These are phyloP conservation scores for Scalesia atractyloides DNA, from an alignment of 129 eudicot species.

Conservation along the genomic window DNA sequence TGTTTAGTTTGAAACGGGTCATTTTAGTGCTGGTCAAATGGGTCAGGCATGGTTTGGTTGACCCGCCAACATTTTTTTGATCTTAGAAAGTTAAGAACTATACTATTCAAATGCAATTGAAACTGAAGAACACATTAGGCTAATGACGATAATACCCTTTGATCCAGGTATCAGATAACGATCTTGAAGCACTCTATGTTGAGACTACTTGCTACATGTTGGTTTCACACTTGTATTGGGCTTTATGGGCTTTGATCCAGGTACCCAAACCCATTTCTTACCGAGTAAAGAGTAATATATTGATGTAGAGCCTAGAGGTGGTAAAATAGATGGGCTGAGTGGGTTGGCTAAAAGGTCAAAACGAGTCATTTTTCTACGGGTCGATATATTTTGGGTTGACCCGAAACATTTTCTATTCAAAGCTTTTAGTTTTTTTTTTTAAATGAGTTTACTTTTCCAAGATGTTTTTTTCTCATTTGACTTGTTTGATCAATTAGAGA, in stretches of 20 bases:
- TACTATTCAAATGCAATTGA: too few relatives aligned
- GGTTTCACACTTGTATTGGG: slow-evolving; percentile 95
- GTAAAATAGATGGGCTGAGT: background rate
- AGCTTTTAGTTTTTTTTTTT: too few relatives aligned
- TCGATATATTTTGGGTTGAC: background rate
- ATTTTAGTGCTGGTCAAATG: background rate
- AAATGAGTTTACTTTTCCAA: too few relatives aligned
- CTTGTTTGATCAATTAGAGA: background rate
- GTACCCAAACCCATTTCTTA: slow-evolving; percentile 32
- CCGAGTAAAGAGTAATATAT: background rate
- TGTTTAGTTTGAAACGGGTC: background rate
- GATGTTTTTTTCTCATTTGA: too few relatives aligned
- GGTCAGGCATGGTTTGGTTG: background rate
- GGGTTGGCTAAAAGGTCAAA: background rate
- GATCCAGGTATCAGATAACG: slow-evolving; percentile 55
- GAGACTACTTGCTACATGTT: slow-evolving; percentile 70
- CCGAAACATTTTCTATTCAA: background rate
- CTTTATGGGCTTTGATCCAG: slow-evolving; percentile 95
- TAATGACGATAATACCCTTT: background rate
- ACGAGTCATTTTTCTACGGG: background rate
- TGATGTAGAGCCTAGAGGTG: background rate
- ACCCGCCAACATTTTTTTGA: background rate
- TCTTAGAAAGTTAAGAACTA: too few relatives aligned
- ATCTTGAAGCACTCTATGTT: slow-evolving; percentile 65
- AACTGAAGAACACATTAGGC: background rate